Evolutionary conservation across 2,329 filamentous ascomycete genomes (phyloP).

Genomic region (Paramyrothecium roridum): DNA sequence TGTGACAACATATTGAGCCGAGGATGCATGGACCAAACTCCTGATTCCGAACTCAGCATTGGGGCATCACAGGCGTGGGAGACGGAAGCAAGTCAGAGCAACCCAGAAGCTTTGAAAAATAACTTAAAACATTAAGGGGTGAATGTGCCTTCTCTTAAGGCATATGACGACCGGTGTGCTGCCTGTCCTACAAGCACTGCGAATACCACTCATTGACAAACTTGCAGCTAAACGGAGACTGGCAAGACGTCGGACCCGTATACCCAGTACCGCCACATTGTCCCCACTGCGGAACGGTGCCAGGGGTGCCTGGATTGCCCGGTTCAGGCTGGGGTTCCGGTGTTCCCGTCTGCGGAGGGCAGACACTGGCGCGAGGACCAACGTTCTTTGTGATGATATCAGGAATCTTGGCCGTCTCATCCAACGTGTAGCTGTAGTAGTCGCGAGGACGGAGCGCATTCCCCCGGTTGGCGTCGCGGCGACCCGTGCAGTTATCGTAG

Average conservation of each 20-base stretch:
- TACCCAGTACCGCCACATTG: background rate
- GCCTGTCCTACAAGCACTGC: too few species aligned
- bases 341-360: constrained; percentile 1
- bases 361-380: constrained; percentile 10
- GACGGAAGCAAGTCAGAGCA: background rate
- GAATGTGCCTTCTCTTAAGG: too few species aligned
- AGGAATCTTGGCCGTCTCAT: constrained; percentile 9
- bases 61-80: background rate
- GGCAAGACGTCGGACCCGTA: background rate
- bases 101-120: too few species aligned
- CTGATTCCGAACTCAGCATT: background rate
- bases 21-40: background rate
- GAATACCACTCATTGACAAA: too few species aligned
- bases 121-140: too few species aligned
- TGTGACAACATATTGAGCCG: background rate
- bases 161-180: too few species aligned
- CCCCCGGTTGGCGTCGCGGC: constrained; percentile 7
- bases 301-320: background rate
- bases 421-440: constrained; percentile 11
- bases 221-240: background rate
- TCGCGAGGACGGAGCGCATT: constrained; percentile 7
- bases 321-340: background rate
- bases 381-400: constrained; percentile 8
- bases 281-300: background rate
- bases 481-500: constrained; percentile 8